phyloP scores from a whole-genome alignment of 169 alveolate genomes.

The Cardiosporidium cionae region DNA sequence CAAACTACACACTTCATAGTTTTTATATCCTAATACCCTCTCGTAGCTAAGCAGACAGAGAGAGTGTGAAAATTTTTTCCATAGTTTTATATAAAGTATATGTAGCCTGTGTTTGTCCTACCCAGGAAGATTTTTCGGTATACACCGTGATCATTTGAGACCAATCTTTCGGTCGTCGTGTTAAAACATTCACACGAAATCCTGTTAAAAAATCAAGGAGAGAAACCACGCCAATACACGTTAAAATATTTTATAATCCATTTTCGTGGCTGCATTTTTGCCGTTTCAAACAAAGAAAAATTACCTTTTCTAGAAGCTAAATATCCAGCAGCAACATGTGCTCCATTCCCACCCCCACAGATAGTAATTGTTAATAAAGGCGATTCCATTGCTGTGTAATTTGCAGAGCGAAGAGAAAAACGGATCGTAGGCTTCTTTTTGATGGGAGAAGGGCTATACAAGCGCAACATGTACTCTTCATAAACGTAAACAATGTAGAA shows the following conservation, averaged over 20 bases:
- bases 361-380: constrained; percentile 2
- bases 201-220: not conserved
- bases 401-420: not conserved
- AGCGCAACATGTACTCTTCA: no score
- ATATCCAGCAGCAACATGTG: constrained; percentile 3
- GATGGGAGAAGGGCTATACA: not conserved
- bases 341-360: constrained; percentile 12
- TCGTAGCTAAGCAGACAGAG: no score
- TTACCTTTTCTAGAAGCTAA: not conserved
- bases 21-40: no score
- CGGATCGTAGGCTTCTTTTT: no score
- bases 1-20: no score
- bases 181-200: not conserved
- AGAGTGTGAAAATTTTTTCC: no score
- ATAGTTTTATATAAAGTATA: no score
- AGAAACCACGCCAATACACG: not conserved
- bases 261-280: not conserved
- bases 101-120: no score
- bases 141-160: not conserved
- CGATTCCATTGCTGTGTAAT: not conserved
- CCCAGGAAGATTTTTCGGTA: constrained; percentile 7
- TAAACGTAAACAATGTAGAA: no score
- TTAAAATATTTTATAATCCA: not conserved
- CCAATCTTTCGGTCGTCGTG: constrained; percentile 4
- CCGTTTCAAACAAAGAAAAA: not conserved